These are phyloP conservation scores for Rozella allomycis DNA, from an alignment of 371 early-diverging fungal genomes.

Conservation along the genomic window DNA sequence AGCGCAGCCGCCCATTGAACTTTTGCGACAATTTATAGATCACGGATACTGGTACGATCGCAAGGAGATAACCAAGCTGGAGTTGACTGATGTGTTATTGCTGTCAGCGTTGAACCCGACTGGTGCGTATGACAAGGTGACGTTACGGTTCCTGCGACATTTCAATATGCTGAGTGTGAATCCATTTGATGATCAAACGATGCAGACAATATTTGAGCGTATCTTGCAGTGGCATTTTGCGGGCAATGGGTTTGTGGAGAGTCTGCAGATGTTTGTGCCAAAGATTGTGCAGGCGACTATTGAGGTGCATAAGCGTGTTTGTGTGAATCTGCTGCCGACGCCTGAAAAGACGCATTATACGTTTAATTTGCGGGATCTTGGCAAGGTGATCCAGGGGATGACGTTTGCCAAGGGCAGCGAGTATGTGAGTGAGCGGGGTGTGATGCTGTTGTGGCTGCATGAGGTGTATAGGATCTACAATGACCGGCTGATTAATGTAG, in stretches of 20 bases:
- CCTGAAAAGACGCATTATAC: slow-evolving; percentile 38
- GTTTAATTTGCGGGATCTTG: slow-evolving; percentile 31
- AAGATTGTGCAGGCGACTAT: slow-evolving; percentile 17
- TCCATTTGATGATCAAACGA: slow-evolving; percentile 24
- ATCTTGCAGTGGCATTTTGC: slow-evolving; percentile 32
- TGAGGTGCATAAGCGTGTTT: slow-evolving; percentile 20
- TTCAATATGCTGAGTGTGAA: slow-evolving; percentile 34
- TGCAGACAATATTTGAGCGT: slow-evolving; percentile 21
- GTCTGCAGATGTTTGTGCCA: slow-evolving; percentile 8
- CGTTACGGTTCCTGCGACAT: slow-evolving; percentile 26
- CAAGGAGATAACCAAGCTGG: slow-evolving; percentile 25
- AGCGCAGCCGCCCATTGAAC: slow-evolving; percentile 34
- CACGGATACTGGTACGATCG: slow-evolving; percentile 38
- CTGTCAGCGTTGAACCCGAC: slow-evolving; percentile 31
- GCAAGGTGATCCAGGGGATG: slow-evolving; percentile 26
- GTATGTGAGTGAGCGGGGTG: slow-evolving; percentile 7
- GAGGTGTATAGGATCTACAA: slow-evolving; percentile 28
- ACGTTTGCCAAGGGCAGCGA: slow-evolving; percentile 13
- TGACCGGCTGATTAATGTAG: slow-evolving; percentile 26
- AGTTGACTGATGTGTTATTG: slow-evolving; percentile 26
- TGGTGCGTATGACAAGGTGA: slow-evolving; percentile 27
- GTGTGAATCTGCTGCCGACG: slow-evolving; percentile 23
- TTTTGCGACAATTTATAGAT: slow-evolving; percentile 29
- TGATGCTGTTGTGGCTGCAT: slow-evolving; percentile 26
- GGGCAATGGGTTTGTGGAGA: slow-evolving; percentile 18